phyloP scores from a whole-genome alignment of 805 yeast species.

The Spathaspora sp. region DNA sequence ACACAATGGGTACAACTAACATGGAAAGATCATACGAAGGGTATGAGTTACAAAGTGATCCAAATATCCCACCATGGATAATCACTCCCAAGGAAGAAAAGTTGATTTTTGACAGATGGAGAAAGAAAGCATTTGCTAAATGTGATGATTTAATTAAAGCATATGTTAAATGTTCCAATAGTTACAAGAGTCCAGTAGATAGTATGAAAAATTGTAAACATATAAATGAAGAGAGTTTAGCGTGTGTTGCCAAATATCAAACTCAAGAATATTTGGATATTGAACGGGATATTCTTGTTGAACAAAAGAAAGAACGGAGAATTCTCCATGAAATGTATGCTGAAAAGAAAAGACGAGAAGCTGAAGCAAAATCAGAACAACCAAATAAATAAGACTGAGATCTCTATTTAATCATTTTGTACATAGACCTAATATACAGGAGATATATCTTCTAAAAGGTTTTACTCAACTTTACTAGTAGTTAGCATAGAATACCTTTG shows the following conservation, averaged over 20 bases:
- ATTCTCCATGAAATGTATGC: constrained; percentile 6
- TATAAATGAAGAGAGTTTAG: constrained; percentile 55
- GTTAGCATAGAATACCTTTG: too few relatives aligned
- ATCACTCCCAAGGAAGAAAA: constrained; percentile 75
- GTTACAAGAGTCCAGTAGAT: constrained; percentile 52
- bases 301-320: constrained; percentile 42
- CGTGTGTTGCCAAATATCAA: constrained; percentile 62
- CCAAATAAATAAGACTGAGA: background rate
- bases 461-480: too few relatives aligned
- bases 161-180: constrained; percentile 64
- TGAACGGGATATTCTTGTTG: constrained; percentile 62
- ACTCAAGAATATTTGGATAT: constrained; percentile 61
- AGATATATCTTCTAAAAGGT: too few relatives aligned
- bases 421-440: background rate
- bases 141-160: constrained; percentile 71
- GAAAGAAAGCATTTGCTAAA: constrained; percentile 56
- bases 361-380: background rate
- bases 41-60: constrained; percentile 37
- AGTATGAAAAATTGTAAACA: constrained; percentile 64
- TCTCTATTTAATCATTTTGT: background rate
- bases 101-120: constrained; percentile 67
- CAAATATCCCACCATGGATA: constrained; percentile 68
- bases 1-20: constrained; percentile 16
- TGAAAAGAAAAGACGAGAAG: constrained; percentile 4
- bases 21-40: constrained; percentile 31